Percentiles rank a stretch among this genome's conserved stretches.
Conservation (phyloP, 2,329 filamentous ascomycete species). For the Rhynchosporium graminicola region DNA sequence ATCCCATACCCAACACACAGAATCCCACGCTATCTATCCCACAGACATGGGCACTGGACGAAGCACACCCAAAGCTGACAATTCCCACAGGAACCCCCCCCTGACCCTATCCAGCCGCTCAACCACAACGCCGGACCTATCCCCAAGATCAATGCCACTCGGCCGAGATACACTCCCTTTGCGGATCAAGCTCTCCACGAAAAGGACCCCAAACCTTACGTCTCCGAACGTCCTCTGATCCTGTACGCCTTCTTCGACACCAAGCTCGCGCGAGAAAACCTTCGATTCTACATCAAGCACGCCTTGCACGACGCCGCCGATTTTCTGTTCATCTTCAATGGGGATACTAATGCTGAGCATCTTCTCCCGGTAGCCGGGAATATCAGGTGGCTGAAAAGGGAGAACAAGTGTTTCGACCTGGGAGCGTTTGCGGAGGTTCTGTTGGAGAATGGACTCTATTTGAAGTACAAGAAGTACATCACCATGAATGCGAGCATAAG, state of each 20-base stretch:
- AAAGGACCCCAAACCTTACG: neutral
- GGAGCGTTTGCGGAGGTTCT: constrained; percentile 36
- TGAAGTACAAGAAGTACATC: constrained; percentile 36
- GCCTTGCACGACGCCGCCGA: constrained; percentile 35
- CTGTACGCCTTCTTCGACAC: constrained; percentile 37
- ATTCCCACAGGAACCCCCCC: neutral
- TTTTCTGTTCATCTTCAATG: constrained; percentile 38
- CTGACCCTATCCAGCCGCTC: neutral
- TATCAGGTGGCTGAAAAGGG: constrained; percentile 29
- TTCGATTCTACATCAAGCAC: constrained; percentile 36
- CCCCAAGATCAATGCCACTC: neutral
- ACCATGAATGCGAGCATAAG: constrained; percentile 38
- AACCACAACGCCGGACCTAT: constrained; percentile 4
- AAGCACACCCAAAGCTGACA: neutral
- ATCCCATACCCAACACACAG: neutral
- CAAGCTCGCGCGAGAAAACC: constrained; percentile 30
- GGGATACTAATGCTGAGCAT: constrained; percentile 28
- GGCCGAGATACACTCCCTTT: constrained; percentile 8
- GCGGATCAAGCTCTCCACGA: neutral
- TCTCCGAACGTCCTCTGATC: constrained; percentile 31
- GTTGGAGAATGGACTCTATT: constrained; percentile 32
- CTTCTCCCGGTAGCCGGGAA: constrained; percentile 30
- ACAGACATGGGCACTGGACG: neutral
- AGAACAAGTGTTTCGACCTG: constrained; percentile 37
- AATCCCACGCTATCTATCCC: neutral